These are phyloP conservation scores for Debaryomyces tyrocola DNA, from an alignment of 805 yeast species.

Conservation along the genomic window DNA sequence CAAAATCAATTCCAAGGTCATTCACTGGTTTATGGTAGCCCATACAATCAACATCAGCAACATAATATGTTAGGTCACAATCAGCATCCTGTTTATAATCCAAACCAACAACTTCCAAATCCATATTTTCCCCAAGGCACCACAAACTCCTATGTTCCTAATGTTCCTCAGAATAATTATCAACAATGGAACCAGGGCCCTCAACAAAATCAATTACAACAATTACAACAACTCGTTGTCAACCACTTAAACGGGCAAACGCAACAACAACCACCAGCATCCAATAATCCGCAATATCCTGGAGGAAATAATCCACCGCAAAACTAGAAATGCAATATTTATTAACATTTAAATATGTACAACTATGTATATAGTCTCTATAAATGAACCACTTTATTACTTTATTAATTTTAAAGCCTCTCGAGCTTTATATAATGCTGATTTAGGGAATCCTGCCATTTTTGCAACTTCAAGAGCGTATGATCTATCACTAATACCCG, in stretches of 20 bases:
- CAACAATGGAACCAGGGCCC: not conserved
- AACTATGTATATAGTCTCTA: constrained; percentile 1
- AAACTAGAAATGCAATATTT: not conserved
- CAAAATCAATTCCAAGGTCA: not conserved
- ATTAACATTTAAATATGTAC: constrained; percentile 1
- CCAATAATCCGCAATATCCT: constrained; percentile 1
- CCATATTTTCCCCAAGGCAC: constrained; percentile 4
- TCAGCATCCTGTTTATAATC: not conserved
- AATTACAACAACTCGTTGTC: constrained; percentile 17
- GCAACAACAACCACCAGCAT: constrained; percentile 7
- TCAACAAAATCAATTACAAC: constrained; percentile 10
- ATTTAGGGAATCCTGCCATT: constrained; percentile 73
- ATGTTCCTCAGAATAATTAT: not conserved
- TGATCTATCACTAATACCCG: constrained; percentile 73
- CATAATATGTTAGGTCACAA: not conserved
- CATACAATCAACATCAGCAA: constrained; percentile 16
- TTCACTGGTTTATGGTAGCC: constrained; percentile 22
- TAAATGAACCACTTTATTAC: not conserved
- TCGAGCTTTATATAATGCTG: constrained; percentile 55
- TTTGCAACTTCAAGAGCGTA: constrained; percentile 77
- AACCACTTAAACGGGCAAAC: constrained; percentile 19
- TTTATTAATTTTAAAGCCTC: constrained; percentile 15
- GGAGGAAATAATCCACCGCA: not conserved
- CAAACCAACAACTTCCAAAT: constrained; percentile 1
- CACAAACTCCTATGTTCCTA: not conserved